These are phyloP conservation scores for Dioszegia aurantiaca DNA, from an alignment of 768 basidiomycete species.

Conservation along the genomic window DNA sequence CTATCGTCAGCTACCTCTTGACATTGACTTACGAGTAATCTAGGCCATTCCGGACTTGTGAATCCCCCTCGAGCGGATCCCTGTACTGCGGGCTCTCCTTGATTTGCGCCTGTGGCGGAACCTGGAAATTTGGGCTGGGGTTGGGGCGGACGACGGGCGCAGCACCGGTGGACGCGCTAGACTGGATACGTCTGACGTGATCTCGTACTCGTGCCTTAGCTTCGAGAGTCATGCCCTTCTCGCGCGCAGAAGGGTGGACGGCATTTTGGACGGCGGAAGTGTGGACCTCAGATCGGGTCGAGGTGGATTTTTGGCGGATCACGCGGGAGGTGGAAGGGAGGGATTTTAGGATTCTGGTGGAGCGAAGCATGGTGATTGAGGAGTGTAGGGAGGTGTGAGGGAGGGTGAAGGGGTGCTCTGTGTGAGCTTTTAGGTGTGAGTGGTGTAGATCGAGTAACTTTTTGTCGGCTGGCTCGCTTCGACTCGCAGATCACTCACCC, in stretches of 20 bases:
- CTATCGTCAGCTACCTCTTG: slow-evolving; percentile 60
- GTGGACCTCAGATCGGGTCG: slow-evolving; percentile 24
- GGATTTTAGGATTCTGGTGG: slow-evolving; percentile 30
- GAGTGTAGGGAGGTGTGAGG: slow-evolving; percentile 3
- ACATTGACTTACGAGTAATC: slow-evolving; percentile 44
- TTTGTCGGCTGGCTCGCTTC: too few relatives aligned
- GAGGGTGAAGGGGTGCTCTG: slow-evolving; percentile 14
- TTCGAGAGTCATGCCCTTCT: slow-evolving; percentile 60
- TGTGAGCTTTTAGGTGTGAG: slow-evolving; percentile 30
- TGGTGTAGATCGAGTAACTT: background rate
- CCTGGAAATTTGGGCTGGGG: slow-evolving; percentile 58
- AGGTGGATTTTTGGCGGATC: slow-evolving; percentile 20
- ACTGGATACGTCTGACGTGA: slow-evolving; percentile 71
- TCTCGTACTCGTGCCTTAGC: slow-evolving; percentile 77
- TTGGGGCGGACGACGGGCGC: slow-evolving; percentile 65
- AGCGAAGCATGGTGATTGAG: slow-evolving; percentile 30
- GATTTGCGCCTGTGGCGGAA: slow-evolving; percentile 34
- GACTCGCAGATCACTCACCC: too few relatives aligned
- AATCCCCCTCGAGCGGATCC: slow-evolving; percentile 27
- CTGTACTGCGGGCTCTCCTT: slow-evolving; percentile 28
- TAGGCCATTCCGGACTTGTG: slow-evolving; percentile 38
- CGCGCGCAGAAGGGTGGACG: slow-evolving; percentile 17
- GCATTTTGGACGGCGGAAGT: slow-evolving; percentile 30
- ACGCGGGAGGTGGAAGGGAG: slow-evolving; percentile 24
- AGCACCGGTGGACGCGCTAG: slow-evolving; percentile 63